A percentile compares a stretch with the other conserved stretches of the same genome.
These are phyloP conservation scores for Diplodia seriata DNA, from an alignment of 2,329 filamentous ascomycete species.

Conservation along the genomic window DNA sequence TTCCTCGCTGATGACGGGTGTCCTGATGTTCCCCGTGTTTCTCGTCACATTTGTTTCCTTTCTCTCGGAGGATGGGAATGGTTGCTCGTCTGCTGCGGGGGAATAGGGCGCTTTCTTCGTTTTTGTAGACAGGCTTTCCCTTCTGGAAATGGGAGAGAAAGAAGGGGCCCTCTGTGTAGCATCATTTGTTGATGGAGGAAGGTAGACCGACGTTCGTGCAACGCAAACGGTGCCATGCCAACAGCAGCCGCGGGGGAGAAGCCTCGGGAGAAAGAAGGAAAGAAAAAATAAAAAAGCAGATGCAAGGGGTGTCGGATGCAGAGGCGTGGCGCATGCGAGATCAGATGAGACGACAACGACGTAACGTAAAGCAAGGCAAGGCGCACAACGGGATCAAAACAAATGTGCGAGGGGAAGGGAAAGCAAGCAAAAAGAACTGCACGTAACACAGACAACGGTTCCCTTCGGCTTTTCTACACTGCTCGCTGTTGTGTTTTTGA, in stretches of 20 bases:
- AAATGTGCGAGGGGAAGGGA: neutral
- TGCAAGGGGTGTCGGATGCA: neutral
- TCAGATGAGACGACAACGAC: neutral
- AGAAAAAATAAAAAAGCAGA: neutral
- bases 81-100: too few species aligned
- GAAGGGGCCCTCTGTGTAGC: too few species aligned
- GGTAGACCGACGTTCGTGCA: neutral
- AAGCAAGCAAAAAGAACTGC: too few species aligned
- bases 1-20: neutral
- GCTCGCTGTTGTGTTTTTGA: neutral
- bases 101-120: too few species aligned
- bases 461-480: neutral
- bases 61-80: too few species aligned
- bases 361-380: neutral
- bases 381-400: neutral
- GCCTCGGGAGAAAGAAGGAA: too few species aligned
- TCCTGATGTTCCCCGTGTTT: too few species aligned
- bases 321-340: neutral
- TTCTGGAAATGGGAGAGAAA: too few species aligned
- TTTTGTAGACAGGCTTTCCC: too few species aligned
- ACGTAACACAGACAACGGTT: neutral
- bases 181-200: too few species aligned
- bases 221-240: neutral
- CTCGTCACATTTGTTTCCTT: too few species aligned
- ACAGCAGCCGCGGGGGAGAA: neutral